Percentiles rank a stretch among this genome's conserved stretches.
Evolutionary conservation across 495 filamentous ascomycete genomes (phyloP).

Genomic region (Penicillium arizonense): DNA sequence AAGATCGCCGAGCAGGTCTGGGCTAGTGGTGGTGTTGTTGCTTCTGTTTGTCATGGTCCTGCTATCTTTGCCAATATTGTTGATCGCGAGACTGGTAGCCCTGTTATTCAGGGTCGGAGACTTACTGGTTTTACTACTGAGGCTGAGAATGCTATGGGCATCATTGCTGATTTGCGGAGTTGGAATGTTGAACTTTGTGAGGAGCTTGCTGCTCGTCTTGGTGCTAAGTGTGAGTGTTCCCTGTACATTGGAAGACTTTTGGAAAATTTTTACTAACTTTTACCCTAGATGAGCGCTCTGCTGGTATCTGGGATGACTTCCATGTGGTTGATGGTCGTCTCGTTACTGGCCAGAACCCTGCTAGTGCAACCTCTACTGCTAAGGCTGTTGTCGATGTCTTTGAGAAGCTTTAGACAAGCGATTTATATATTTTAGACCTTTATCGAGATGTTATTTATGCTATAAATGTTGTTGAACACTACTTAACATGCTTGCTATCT

Average conservation of each 20-base stretch:
- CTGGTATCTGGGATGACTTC: constrained; percentile 48
- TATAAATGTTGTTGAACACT: not conserved
- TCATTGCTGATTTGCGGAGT: constrained; percentile 30
- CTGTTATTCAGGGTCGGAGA: constrained; percentile 39
- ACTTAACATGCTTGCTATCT: no score
- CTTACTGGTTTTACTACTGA: constrained; percentile 47
- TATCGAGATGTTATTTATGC: not conserved
- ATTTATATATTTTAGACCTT: not conserved
- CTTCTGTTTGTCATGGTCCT: constrained; percentile 39
- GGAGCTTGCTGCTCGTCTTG: constrained; percentile 26
- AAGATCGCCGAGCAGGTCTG: constrained; percentile 38
- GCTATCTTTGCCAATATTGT: constrained; percentile 42
- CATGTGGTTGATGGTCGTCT: constrained; percentile 53
- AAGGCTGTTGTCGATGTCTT: constrained; percentile 44
- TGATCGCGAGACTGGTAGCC: constrained; percentile 34
- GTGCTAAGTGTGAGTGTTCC: constrained; percentile 36
- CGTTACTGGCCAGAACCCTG: constrained; percentile 72
- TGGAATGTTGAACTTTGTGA: constrained; percentile 42
- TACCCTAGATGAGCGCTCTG: constrained; percentile 31
- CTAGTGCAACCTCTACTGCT: constrained; percentile 52
- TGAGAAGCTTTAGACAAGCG: constrained; percentile 28
- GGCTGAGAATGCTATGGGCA: constrained; percentile 37
- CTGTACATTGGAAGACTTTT: not conserved
- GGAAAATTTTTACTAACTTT: not conserved
- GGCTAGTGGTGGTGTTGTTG: constrained; percentile 40